Base-by-base conservation (phyloP, 2,329 filamentous ascomycete species). In the Colletotrichum orchidophilum region DNA sequence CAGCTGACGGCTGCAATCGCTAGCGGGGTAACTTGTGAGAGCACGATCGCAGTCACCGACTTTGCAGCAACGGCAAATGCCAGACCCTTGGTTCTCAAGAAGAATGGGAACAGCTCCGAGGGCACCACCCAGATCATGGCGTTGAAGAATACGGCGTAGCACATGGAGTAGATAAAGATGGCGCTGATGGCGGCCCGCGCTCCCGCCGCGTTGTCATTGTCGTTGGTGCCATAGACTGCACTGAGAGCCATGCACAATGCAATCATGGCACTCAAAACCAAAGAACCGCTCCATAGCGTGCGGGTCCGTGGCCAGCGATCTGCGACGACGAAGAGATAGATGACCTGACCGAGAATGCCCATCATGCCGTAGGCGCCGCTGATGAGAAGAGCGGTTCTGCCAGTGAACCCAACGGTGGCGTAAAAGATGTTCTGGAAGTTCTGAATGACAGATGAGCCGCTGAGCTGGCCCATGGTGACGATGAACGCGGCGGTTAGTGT, bases 401-500 rank as follows among this genome's bases (percentile, higher is more conserved):
- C 85, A 66, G 85, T 83, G 26, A 86, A 84, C 73, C 83, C 84
- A 62, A 87, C 80, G 26, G 83, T 80, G 70, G 82, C 81, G 57
- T 82, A 81, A 42, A 80, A 73, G n/a, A 81, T 71, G 3, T 70
- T 75, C 54, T 81, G 79, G 67, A 77, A 81, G 70, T 79, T 80
- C 60, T 81, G 79, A 26, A 81, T 78, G 21, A 78, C 73, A 21
- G 62, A 63, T 3, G 58, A 63, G 9, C 58, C 65, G 2, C 75
- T 76, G 12, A 81, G 75, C 65, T 79, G 77, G 42, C 74, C 77
- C 73, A 81, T 77, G 27, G 76, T 75, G 61, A 79, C 75, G 11
- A 78, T 78, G 63, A 81, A 73, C 54, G 75, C 77, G 33, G 74
- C 78, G 1, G 78, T 66, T 0, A 77, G 65, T 1, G 76, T 75